phyloP scores from a whole-genome alignment of 2,329 filamentous ascomycete species.

The Ciborinia camelliae region DNA sequence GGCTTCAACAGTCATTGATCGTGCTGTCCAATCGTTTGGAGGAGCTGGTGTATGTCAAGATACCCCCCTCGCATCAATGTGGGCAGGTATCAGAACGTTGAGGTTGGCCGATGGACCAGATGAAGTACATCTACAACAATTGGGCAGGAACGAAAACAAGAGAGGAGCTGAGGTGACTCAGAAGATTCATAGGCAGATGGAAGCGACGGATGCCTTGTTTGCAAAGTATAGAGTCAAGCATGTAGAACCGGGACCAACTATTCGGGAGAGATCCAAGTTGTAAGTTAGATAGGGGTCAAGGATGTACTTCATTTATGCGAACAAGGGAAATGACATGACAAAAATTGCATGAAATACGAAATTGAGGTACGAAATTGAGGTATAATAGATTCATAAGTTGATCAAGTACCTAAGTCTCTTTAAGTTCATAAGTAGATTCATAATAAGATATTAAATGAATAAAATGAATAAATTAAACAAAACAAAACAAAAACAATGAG shows the following conservation, averaged over 20 bases:
- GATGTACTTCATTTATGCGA: background rate
- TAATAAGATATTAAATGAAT: background rate
- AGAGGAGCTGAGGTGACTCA: constrained; percentile 58
- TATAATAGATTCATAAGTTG: background rate
- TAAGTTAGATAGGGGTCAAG: constrained; percentile 23
- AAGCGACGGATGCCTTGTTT: constrained; percentile 63
- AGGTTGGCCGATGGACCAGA: constrained; percentile 90
- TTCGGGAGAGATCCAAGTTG: constrained; percentile 36
- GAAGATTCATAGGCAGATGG: constrained; percentile 61
- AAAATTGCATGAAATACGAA: background rate
- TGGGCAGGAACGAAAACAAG: constrained; percentile 78
- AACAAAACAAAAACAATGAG: constrained; percentile 3
- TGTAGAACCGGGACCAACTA: constrained; percentile 31
- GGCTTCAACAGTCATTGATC: constrained; percentile 84
- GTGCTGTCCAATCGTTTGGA: constrained; percentile 88
- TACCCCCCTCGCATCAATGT: constrained; percentile 83
- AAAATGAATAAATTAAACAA: background rate
- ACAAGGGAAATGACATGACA: background rate
- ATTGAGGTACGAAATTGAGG: background rate
- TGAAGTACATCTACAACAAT: constrained; percentile 85
- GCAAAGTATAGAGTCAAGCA: constrained; percentile 52
- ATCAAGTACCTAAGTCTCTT: no score
- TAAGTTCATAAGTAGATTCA: background rate
- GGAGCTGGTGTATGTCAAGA: constrained; percentile 91
- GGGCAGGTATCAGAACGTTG: constrained; percentile 76